Percentiles rank a stretch among this genome's conserved stretches.
Conservation (phyloP, 352 stramenopile species). For the Blastocystis hominis region DNA sequence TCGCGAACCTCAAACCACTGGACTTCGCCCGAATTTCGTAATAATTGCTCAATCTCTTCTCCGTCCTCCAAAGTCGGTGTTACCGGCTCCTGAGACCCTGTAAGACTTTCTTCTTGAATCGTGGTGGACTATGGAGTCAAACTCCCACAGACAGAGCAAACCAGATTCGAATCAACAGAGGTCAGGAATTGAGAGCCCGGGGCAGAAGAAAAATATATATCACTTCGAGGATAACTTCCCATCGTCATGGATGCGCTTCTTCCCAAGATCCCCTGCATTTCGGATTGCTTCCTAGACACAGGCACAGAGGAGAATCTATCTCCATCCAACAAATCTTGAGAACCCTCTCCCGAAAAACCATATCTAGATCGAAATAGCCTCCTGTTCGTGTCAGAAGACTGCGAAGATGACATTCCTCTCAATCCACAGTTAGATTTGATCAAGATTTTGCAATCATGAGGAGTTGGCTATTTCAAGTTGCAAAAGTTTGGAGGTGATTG, state of each 20-base stretch:
- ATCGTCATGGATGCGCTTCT: background rate
- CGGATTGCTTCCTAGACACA: background rate
- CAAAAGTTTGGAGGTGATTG: background rate
- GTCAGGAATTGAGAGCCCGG: too few species aligned
- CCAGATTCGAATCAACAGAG: too few species aligned
- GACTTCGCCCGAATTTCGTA: background rate
- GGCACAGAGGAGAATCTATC: background rate
- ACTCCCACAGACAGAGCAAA: too few species aligned
- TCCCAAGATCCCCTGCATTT: background rate
- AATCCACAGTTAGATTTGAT: too few species aligned
- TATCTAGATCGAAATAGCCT: background rate
- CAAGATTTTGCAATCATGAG: too few species aligned
- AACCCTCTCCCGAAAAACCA: background rate
- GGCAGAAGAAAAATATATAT: too few species aligned
- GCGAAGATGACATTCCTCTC: background rate
- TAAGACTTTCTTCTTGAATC: too few species aligned
- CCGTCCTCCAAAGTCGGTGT: background rate
- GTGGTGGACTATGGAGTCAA: too few species aligned
- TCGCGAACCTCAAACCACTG: constrained; percentile 33
- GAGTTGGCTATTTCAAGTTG: background rate
- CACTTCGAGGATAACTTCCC: too few species aligned
- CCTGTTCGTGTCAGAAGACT: background rate
- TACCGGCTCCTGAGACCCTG: background rate
- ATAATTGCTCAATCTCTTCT: too few species aligned
- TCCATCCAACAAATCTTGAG: background rate